Percentiles rank a stretch among this genome's conserved stretches.
phyloP scores from a whole-genome alignment of 345 rosid genomes.

The Corymbia maculata region DNA sequence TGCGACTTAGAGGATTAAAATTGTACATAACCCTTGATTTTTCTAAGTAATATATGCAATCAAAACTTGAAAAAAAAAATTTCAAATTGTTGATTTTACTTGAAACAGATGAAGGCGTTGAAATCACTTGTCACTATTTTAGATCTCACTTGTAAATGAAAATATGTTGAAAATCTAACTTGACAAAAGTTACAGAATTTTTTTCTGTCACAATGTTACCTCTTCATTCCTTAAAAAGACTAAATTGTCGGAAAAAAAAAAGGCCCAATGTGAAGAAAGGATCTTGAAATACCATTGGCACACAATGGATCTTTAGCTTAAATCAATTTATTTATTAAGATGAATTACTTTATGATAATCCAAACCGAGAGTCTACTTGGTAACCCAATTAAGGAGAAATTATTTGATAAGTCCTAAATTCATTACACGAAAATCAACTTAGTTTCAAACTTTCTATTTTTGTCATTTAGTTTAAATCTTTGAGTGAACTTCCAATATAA shows the following conservation, averaged over 20 bases:
- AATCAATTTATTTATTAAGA: neutral
- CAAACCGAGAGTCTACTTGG: neutral
- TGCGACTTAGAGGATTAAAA: neutral
- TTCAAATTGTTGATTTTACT: neutral
- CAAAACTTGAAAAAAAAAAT: neutral
- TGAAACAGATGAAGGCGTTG: accelerated
- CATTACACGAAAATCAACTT: neutral
- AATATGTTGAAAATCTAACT: neutral
- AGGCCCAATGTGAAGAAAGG: neutral
- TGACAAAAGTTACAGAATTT: neutral
- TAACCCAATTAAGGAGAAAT: neutral
- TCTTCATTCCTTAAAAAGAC: neutral
- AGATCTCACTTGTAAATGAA: neutral
- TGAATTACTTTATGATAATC: neutral
- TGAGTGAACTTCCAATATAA: too few species aligned
- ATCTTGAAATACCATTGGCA: neutral
- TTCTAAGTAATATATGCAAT: neutral
- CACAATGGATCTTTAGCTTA: neutral
- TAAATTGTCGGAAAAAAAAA: neutral
- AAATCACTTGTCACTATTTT: neutral
- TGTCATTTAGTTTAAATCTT: too few species aligned
- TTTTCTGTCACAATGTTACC: neutral
- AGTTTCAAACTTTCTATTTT: too few species aligned
- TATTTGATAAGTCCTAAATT: neutral
- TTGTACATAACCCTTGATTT: neutral